phyloP scores from a whole-genome alignment of 73 alveolate species.

The Stentor coeruleus region DNA sequence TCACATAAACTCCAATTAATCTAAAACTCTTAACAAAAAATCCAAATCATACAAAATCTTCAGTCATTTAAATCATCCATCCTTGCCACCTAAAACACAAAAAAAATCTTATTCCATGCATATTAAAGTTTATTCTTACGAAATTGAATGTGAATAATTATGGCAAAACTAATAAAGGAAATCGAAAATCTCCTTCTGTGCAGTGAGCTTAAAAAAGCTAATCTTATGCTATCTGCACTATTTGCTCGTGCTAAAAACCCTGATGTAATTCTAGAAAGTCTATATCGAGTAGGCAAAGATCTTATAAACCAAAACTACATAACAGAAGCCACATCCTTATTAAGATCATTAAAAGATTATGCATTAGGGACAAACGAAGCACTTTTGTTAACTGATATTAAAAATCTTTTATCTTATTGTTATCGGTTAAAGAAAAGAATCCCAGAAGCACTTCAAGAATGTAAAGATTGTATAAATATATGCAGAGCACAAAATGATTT shows the following conservation, averaged over 20 bases:
- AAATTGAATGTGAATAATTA: too few relatives aligned
- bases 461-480: neutral
- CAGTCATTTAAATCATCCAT: too few relatives aligned
- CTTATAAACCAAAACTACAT: neutral
- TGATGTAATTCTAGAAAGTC: neutral
- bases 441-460: neutral
- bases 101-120: too few relatives aligned
- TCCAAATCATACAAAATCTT: too few relatives aligned
- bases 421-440: neutral
- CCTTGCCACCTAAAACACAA: too few relatives aligned
- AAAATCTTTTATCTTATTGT: neutral
- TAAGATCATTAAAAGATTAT: neutral
- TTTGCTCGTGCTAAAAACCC: neutral
- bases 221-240: neutral
- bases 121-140: too few relatives aligned
- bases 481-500: neutral
- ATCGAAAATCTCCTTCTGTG: neutral
- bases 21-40: too few relatives aligned
- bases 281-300: neutral
- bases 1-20: too few relatives aligned
- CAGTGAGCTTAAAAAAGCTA: neutral
- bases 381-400: neutral
- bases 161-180: neutral
- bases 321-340: neutral
- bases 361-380: neutral